phyloP scores from a whole-genome alignment of 768 basidiomycete genomes.

The Agrocybe chaxingu region DNA sequence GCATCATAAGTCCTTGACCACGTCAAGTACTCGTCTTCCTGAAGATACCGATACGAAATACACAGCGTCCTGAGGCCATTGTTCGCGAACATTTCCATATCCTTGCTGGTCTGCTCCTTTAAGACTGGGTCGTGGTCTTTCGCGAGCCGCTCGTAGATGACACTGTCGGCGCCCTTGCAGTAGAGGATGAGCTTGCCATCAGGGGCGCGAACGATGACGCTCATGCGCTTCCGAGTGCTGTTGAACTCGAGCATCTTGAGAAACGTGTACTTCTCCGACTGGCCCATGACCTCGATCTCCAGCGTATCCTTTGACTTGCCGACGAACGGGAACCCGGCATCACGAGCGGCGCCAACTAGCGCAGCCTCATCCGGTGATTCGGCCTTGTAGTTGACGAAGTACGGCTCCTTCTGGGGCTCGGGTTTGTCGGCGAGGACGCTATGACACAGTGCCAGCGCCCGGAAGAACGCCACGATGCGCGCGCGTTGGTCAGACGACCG shows the following conservation, averaged over 20 bases:
- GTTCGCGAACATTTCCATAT: conserved; percentile 95
- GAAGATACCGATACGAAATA: conserved; percentile 75
- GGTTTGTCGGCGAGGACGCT: conserved; percentile 82
- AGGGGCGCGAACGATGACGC: conserved; percentile 81
- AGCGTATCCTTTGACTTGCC: conserved; percentile 67
- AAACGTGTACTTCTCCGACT: conserved; percentile 75
- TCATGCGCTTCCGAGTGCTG: conserved; percentile 94
- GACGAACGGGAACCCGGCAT: conserved; percentile 91
- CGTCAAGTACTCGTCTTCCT: conserved; percentile 77
- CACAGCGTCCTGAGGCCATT: conserved; percentile 89
- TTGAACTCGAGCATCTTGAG: conserved; percentile 91
- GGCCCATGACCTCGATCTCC: conserved; percentile 91
- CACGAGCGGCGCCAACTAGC: conserved; percentile 86
- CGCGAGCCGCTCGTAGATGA: conserved; percentile 86
- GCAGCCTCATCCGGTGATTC: conserved; percentile 97
- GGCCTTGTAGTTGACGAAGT: conserved; percentile 83
- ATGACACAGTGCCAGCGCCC: conserved; percentile 93
- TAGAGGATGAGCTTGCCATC: conserved; percentile 82
- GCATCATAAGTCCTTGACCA: conserved; percentile 84
- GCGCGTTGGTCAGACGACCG: conserved; percentile 54
- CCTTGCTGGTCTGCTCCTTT: conserved; percentile 75
- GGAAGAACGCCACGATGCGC: conserved; percentile 82
- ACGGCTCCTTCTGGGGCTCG: conserved; percentile 58
- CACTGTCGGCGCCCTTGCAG: conserved; percentile 96
- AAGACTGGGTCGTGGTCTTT: conserved; percentile 68